phyloP scores from a whole-genome alignment of 1,139 yeast genomes.

The Candida albicans region DNA sequence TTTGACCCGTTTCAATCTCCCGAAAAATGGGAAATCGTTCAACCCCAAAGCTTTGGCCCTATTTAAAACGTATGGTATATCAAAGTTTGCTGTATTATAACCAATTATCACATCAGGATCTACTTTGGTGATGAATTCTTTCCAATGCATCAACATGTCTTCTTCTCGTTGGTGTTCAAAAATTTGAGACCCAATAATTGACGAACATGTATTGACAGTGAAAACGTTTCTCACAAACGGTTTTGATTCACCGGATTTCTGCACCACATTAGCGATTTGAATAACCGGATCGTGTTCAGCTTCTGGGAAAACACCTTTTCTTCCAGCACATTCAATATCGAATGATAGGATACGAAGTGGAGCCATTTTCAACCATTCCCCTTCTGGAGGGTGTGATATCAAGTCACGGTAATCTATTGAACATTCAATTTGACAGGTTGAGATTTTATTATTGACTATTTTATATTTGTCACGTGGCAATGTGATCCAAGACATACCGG shows the following conservation, averaged over 20 bases:
- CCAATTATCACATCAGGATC: slow-evolving; percentile 99
- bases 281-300: slow-evolving; percentile 92
- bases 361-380: slow-evolving; percentile 91
- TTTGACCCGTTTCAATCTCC: slow-evolving; percentile 63
- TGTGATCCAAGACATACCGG: slow-evolving; percentile 98
- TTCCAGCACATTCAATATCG: slow-evolving; percentile 98
- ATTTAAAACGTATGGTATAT: slow-evolving; percentile 87
- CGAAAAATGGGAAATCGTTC: slow-evolving; percentile 78
- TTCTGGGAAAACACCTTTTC: slow-evolving; percentile 96
- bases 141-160: slow-evolving; percentile 85
- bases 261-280: slow-evolving; percentile 94
- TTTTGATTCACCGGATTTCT: slow-evolving; percentile 70
- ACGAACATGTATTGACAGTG: slow-evolving; percentile 86
- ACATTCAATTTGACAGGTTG: slow-evolving; percentile 87
- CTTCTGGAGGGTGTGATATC: slow-evolving; percentile 83
- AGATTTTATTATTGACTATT: slow-evolving; percentile 47
- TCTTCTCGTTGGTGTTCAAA: slow-evolving; percentile 73
- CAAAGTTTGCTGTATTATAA: slow-evolving; percentile 91
- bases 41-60: slow-evolving; percentile 77
- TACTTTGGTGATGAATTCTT: slow-evolving; percentile 72
- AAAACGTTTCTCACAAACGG: slow-evolving; percentile 95
- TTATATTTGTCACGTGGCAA: slow-evolving; percentile 73
- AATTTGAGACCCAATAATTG: slow-evolving; percentile 92
- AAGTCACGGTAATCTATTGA: slow-evolving; percentile 65
- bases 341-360: slow-evolving; percentile 91